Evolutionary conservation across 352 stramenopile genomes (phyloP).

Genomic region (Phytophthora citricola): DNA sequence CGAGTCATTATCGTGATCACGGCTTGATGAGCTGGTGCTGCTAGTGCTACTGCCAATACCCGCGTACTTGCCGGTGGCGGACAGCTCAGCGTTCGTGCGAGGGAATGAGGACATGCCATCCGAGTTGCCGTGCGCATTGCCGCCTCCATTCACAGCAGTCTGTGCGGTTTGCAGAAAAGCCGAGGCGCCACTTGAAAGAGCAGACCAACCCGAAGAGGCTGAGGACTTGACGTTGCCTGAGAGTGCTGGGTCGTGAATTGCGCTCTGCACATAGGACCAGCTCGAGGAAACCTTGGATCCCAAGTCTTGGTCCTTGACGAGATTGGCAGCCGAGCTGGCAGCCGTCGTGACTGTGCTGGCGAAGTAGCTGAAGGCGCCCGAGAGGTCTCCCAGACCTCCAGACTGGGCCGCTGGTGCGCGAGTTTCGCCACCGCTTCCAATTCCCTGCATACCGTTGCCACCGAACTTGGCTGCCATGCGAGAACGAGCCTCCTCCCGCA

Average conservation of each 20-base stretch:
- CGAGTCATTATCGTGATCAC: conserved; percentile 73
- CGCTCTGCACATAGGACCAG: conserved; percentile 82
- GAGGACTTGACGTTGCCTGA: conserved; percentile 84
- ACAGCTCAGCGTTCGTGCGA: conserved; percentile 62
- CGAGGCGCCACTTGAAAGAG: conserved; percentile 68
- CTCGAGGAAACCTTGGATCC: conserved; percentile 79
- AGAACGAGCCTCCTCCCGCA: conserved; percentile 77
- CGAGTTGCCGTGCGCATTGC: conserved; percentile 17
- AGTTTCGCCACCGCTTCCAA: conserved; percentile 74
- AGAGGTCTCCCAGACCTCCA: conserved; percentile 61
- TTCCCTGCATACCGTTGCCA: conserved; percentile 75
- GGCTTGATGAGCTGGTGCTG: conserved; percentile 40
- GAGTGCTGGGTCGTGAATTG: conserved; percentile 73
- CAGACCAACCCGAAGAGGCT: conserved; percentile 76
- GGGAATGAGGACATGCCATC: conserved; percentile 51
- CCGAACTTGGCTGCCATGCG: conserved; percentile 87
- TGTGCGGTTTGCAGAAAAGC: conserved; percentile 73
- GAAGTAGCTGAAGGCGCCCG: conserved; percentile 78
- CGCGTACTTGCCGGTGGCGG: conserved; percentile 68
- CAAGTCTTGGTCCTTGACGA: conserved; percentile 82
- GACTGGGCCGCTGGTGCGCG: conserved; percentile 41
- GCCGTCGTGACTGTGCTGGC: conserved; percentile 74
- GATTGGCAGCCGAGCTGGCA: conserved; percentile 64
- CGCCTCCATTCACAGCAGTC: conserved; percentile 54
- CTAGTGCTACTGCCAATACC: conserved; percentile 52